phyloP scores from a whole-genome alignment of 257 asterid species.

The Solanum corneliomulleri region DNA sequence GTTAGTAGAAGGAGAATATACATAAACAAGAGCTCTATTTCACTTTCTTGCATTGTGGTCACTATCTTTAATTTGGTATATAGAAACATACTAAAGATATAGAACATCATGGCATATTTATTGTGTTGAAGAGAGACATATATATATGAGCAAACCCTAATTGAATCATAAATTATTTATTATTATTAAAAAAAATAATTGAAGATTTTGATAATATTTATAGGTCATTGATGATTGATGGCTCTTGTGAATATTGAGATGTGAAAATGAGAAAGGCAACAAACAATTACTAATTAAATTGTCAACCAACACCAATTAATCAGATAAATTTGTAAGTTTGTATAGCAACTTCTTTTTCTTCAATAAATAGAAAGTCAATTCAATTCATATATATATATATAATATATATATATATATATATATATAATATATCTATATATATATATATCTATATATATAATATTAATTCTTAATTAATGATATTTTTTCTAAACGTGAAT shows the following conservation, averaged over 20 bases:
- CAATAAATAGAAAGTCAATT: neutral
- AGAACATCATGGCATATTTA: neutral
- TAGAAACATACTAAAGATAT: neutral
- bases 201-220: too few relatives aligned
- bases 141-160: neutral
- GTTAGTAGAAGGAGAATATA: neutral
- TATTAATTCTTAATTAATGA: too few relatives aligned
- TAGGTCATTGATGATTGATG: neutral
- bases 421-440: too few relatives aligned
- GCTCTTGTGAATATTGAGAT: neutral
- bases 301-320: neutral
- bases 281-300: neutral
- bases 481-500: too few relatives aligned
- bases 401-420: too few relatives aligned
- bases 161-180: too few relatives aligned
- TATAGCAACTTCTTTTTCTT: too few relatives aligned
- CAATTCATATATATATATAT: too few relatives aligned
- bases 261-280: neutral
- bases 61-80: neutral
- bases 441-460: too few relatives aligned
- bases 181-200: too few relatives aligned
- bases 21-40: constrained; percentile 20
- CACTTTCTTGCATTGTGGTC: neutral
- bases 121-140: neutral
- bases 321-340: too few relatives aligned